Evolutionary conservation across 192 early-diverging fungal species (phyloP).

Genomic region (Coemansia sp.): DNA sequence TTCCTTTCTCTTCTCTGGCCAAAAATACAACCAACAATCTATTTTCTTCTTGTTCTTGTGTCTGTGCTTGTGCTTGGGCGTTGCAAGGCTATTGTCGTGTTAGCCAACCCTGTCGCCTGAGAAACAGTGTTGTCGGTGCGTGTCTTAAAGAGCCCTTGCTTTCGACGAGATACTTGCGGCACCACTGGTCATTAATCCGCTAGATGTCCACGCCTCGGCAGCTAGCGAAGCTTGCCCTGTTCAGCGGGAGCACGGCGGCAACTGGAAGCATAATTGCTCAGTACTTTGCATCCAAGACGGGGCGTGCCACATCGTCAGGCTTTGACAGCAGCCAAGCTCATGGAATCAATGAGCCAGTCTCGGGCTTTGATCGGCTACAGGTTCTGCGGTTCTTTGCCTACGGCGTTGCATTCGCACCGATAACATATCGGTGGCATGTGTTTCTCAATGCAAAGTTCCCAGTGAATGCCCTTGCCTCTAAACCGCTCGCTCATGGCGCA

Average conservation of each 20-base stretch:
- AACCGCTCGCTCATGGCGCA: not conserved
- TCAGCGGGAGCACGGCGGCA: conserved; percentile 27
- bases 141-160: too few species aligned
- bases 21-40: too few species aligned
- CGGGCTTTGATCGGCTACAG: conserved; percentile 12
- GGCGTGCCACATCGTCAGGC: not conserved
- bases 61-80: too few species aligned
- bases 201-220: not conserved
- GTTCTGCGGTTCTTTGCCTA: conserved; percentile 33
- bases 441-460: conserved; percentile 35
- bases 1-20: too few species aligned
- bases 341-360: not conserved
- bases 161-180: too few species aligned
- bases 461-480: not conserved
- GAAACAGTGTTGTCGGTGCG: too few species aligned
- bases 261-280: conserved; percentile 29
- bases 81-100: too few species aligned
- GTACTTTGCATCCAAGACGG: conserved; percentile 6
- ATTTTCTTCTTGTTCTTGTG: too few species aligned
- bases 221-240: conserved; percentile 20
- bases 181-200: not conserved
- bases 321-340: not conserved
- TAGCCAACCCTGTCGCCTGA: too few species aligned
- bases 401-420: conserved; percentile 18
- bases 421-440: conserved; percentile 28